Conservation (phyloP, 2,329 filamentous ascomycete species). For the Stemphylium beticola region DNA sequence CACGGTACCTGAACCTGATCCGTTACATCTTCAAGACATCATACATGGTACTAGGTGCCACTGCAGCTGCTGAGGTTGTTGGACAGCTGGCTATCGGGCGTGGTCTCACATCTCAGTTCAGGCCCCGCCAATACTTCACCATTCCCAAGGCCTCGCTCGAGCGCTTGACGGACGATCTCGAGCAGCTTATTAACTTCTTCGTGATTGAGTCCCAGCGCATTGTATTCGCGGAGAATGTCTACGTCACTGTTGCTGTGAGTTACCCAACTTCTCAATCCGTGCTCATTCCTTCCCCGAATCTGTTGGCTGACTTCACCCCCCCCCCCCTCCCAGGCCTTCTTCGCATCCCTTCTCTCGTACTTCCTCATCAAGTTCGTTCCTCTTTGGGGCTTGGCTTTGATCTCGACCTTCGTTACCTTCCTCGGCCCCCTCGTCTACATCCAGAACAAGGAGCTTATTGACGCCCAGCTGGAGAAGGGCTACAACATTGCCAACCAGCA, state of each 20-base stretch:
- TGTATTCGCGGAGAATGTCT: slow-evolving; percentile 69
- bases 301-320: slow-evolving; percentile 7
- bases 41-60: slow-evolving; percentile 66
- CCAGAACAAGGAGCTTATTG: slow-evolving; percentile 69
- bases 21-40: slow-evolving; percentile 67
- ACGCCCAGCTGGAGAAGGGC: slow-evolving; percentile 63
- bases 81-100: slow-evolving; percentile 63
- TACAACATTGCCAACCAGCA: slow-evolving; percentile 63
- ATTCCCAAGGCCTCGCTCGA: slow-evolving; percentile 69
- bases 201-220: slow-evolving; percentile 72
- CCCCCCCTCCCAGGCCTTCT: slow-evolving; percentile 60
- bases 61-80: slow-evolving; percentile 62
- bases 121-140: slow-evolving; percentile 69
- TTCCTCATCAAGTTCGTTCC: slow-evolving; percentile 70
- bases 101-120: slow-evolving; percentile 65
- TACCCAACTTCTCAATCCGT: background rate
- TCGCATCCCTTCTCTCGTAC: slow-evolving; percentile 65
- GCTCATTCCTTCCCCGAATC: background rate
- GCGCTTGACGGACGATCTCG: slow-evolving; percentile 65
- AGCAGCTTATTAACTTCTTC: slow-evolving; percentile 72
- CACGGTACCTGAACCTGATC: slow-evolving; percentile 67
- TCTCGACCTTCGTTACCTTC: slow-evolving; percentile 63
- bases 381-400: slow-evolving; percentile 67
- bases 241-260: slow-evolving; percentile 65
- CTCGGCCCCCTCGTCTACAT: slow-evolving; percentile 68